Evolutionary conservation across 148 eudicot species (phyloP), one percentile per base, ranked within the genome.

Genomic region (Talinum fruticosum): DNA sequence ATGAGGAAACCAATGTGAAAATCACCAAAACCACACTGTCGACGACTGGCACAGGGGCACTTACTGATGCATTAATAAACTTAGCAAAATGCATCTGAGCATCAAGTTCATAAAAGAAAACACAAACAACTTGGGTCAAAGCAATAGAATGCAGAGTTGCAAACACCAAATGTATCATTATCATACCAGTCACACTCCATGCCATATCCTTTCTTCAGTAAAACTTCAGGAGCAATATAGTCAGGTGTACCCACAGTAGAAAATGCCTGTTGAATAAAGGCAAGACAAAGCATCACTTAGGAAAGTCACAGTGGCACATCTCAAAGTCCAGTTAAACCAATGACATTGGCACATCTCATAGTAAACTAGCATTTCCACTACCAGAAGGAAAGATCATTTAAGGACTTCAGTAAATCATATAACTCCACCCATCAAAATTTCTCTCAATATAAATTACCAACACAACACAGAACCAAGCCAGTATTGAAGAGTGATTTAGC

Each of bases 161-260:
- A 61, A 54, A 37, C 36, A 23, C 45, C 13, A 15, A 49, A 73
- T 21, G 41, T 72, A 70, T 79, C 93, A 85, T 81, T 72, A 70
- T 79, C 93, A 85, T 81, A 95, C 99, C 99, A 95, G 83, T 95
- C 99, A 90, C 99, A 95, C 82, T 95, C 99, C 92, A 95, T 86
- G 78, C 97, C 92, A 82, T 94, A 94, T 84, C 98, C 98, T 80
- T 88, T 94, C 92, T 90, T 94, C 86, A 92, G 74, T 76, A 92
- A 82, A 72, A 94, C 98, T 78, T 94, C 98, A 24, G 98, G 98
- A 76, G 98, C 98, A 88, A 95, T 95, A 83, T 95, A 95, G 82
- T 95, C 99, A 21, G 99, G 99, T 28, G 99, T 95, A 67, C 99
- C 99, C 66, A 95, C 99, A 23, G 99, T 95, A 82, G 99, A 95